phyloP scores from a whole-genome alignment of 1,284 basidiomycete genomes.

The Anthracocystis setariae region DNA sequence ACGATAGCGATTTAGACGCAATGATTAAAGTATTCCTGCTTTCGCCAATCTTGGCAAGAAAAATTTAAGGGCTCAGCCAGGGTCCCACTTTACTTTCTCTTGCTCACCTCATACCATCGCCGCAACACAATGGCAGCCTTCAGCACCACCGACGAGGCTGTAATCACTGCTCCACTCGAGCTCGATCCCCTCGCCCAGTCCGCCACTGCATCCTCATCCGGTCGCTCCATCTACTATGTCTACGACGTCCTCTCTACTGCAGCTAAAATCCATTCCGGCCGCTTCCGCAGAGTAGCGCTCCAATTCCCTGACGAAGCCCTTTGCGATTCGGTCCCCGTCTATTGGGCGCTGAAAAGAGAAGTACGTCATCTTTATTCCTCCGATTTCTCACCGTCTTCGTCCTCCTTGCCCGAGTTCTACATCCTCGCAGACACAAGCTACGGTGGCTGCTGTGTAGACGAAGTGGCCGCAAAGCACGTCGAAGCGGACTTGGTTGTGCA shows the following conservation, averaged over 20 bases:
- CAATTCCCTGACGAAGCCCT: slow-evolving; percentile 97
- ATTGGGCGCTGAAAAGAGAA: slow-evolving; percentile 76
- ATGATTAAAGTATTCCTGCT: not conserved
- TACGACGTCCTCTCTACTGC: slow-evolving; percentile 60
- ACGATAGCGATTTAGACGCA: not conserved
- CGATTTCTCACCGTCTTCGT: slow-evolving; percentile 3
- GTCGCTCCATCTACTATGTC: slow-evolving; percentile 46
- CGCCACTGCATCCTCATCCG: slow-evolving; percentile 54
- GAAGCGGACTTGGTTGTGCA: slow-evolving; percentile 92
- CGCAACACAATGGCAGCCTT: slow-evolving; percentile 42
- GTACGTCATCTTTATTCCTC: slow-evolving; percentile 54
- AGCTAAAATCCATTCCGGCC: slow-evolving; percentile 23
- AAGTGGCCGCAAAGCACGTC: slow-evolving; percentile 92
- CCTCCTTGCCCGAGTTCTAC: slow-evolving; percentile 72
- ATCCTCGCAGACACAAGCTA: slow-evolving; percentile 97
- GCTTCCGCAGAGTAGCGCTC: slow-evolving; percentile 72
- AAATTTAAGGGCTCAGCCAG: slow-evolving; percentile 11
- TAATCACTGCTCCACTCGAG: slow-evolving; percentile 55
- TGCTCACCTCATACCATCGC: not conserved
- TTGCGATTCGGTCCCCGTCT: slow-evolving; percentile 87
- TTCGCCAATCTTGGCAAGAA: slow-evolving; percentile 5
- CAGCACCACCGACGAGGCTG: slow-evolving; percentile 61
- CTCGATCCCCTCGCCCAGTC: slow-evolving; percentile 52
- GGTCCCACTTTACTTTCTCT: not conserved
- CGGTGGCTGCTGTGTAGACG: slow-evolving; percentile 97